Percentiles rank a stretch among this genome's conserved stretches.
These are phyloP conservation scores for Vitis cinerea DNA, from an alignment of 164 flowering plant species.

Conservation along the genomic window DNA sequence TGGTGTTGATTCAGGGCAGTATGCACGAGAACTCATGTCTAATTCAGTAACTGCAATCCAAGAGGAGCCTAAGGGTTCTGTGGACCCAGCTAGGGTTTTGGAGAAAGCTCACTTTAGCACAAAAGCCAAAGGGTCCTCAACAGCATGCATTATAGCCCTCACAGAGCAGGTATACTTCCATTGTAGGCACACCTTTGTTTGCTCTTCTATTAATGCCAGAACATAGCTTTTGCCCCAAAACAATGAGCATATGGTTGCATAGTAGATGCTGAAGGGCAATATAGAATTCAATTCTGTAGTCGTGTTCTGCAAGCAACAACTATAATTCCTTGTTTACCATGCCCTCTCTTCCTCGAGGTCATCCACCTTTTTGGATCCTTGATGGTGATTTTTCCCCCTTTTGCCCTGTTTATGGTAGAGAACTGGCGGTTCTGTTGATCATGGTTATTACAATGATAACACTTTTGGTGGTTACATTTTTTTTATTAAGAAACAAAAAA, in stretches of 20 bases:
- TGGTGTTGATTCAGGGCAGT: slow-evolving; percentile 81
- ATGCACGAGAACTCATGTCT: slow-evolving; percentile 91
- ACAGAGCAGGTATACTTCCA: slow-evolving; percentile 72
- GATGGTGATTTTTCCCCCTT: too few relatives aligned
- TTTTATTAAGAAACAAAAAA: background rate
- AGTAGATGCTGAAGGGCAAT: too few relatives aligned
- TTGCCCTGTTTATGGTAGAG: too few relatives aligned
- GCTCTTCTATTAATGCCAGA: background rate
- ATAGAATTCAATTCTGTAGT: background rate
- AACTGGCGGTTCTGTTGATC: too few relatives aligned
- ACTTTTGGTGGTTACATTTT: background rate
- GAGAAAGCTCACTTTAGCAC: slow-evolving; percentile 86
- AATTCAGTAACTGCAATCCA: slow-evolving; percentile 72
- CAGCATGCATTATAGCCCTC: slow-evolving; percentile 94
- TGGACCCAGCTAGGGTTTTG: slow-evolving; percentile 86
- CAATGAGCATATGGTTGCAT: background rate
- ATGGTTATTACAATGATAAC: too few relatives aligned
- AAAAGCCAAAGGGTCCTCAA: slow-evolving; percentile 86
- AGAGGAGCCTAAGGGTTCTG: slow-evolving; percentile 81
- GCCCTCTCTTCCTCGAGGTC: too few relatives aligned
- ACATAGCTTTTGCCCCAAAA: background rate
- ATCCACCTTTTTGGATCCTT: too few relatives aligned
- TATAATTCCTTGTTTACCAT: background rate
- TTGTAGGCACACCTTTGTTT: background rate
- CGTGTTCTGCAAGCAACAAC: background rate